Evolutionary conservation across 148 eudicot genomes (phyloP).

Genomic region (Chenopodium berlandieri): DNA sequence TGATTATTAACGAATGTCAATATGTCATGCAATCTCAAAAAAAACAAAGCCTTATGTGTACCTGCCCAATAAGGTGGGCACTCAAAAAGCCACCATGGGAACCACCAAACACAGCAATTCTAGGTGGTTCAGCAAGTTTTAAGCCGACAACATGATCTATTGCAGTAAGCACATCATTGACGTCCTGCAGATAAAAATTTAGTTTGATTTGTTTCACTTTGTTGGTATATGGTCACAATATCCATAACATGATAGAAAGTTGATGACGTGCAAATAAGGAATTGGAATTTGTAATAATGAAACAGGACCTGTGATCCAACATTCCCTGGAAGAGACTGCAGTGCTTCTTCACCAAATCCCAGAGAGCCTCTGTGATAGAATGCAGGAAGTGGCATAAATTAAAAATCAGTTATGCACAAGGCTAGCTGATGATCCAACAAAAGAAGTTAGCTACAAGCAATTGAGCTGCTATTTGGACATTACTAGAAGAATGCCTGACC

Average conservation of each 20-base stretch:
- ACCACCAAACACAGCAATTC: conserved; percentile 73
- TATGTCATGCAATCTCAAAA: not conserved
- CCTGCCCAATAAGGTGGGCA: conserved; percentile 97
- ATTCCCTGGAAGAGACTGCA: conserved; percentile 94
- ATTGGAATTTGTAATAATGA: conserved; percentile 6
- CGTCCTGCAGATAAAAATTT: conserved; percentile 55
- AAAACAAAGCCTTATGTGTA: not conserved
- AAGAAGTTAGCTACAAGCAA: not conserved
- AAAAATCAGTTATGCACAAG: conserved; percentile 9
- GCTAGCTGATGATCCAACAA: not conserved
- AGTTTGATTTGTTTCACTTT: not conserved
- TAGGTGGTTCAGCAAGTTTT: conserved; percentile 75
- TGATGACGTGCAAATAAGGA: not conserved
- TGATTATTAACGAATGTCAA: not conserved
- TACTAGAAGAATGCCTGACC: not conserved
- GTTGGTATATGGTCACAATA: not conserved
- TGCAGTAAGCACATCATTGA: conserved; percentile 82
- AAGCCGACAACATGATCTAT: conserved; percentile 55
- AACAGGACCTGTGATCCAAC: conserved; percentile 70
- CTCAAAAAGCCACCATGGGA: conserved; percentile 98
- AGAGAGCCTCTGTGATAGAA: conserved; percentile 69
- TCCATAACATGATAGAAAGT: not conserved
- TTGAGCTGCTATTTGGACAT: not conserved
- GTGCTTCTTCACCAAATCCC: conserved; percentile 94
- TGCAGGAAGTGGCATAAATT: conserved; percentile 2